Evolutionary conservation across 352 stramenopile species (phyloP), one percentile per base, ranked within the genome.

Genomic region (Phytophthora pisi): DNA sequence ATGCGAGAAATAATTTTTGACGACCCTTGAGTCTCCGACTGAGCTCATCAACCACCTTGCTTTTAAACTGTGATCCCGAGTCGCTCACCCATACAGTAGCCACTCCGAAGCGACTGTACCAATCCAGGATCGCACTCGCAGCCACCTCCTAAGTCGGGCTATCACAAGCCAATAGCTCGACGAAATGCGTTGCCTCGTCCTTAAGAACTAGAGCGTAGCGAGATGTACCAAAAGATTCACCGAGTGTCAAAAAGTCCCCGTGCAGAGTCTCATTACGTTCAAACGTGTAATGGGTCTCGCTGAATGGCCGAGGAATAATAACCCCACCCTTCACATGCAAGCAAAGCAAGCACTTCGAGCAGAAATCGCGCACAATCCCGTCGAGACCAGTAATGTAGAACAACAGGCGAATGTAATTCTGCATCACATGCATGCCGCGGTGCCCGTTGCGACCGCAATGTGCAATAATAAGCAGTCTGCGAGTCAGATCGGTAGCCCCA

Each of bases 281-380:
- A 11, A 56, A 70, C 3, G 38, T 70, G 1, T 55, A 20, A 7
- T 70, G 55, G 0, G 49, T 70, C 15, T 70, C 62, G 16, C 62
- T 62, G 10, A 67, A 62, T 6, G 61, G 40, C 24, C 62, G 47
- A 5, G 55, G 54, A 34, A 61, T 51, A 1, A 69, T 24, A 1
- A 57, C 8, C 4, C 54, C 53, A 15, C 53, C 52, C 10, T 69
- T 69, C 0, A 69, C 61, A 30, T 69, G 61, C 15, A 69, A 13
- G n/a, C 46, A 69, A 7, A 69, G 61, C 30, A 59, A n/a, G 46
- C 53, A 69, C 24, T 56, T 67, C 42, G 8, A 24, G 20, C 51
- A 67, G 28, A 67, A 67, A 8, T 20, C 51, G 2, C 30, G 28
- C 28, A 61, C 60, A 24, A 51, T 61, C 60, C 5, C n/a, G 24